Conservation (phyloP, 805 yeast species). For the Barnettozyma populi region DNA sequence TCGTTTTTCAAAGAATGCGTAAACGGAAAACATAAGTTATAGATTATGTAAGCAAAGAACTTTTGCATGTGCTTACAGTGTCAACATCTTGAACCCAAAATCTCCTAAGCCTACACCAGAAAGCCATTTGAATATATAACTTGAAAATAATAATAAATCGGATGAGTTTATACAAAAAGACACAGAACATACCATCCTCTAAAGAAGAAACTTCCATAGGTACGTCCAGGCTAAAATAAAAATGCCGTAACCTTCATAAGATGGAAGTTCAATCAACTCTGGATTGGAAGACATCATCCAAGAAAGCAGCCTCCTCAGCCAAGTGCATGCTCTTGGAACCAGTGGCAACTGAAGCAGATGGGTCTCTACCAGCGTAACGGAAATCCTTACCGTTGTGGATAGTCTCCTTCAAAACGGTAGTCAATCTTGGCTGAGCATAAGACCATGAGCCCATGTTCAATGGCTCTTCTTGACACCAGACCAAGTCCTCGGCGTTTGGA, state of each 20-base stretch:
- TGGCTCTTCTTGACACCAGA: slow-evolving; percentile 99
- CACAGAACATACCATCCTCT: neutral
- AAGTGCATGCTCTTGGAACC: slow-evolving; percentile 86
- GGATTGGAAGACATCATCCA: slow-evolving; percentile 63
- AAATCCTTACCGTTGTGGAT: slow-evolving; percentile 50
- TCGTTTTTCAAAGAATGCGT: neutral
- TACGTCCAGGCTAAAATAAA: neutral
- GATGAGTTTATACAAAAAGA: neutral
- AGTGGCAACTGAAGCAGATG: slow-evolving; percentile 97
- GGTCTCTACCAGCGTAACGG: slow-evolving; percentile 96
- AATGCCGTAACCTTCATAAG: neutral
- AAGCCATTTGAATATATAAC: neutral
- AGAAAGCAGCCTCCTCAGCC: slow-evolving; percentile 84
- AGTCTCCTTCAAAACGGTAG: slow-evolving; percentile 71
- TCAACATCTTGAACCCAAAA: too few species aligned
- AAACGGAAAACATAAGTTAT: too few species aligned
- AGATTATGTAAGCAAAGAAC: neutral
- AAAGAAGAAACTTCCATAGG: neutral
- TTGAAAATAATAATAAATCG: neutral
- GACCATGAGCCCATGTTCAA: slow-evolving; percentile 92
- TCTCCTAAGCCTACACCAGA: too few species aligned
- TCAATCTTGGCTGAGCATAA: slow-evolving; percentile 76
- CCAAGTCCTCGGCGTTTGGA: slow-evolving; percentile 81
- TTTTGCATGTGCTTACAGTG: too few species aligned
- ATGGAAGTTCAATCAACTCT: slow-evolving; percentile 7